Percentiles rank a stretch among this genome's conserved stretches.
These are phyloP conservation scores for Penicillium flavigenum DNA, from an alignment of 495 filamentous ascomycete genomes.

Conservation along the genomic window DNA sequence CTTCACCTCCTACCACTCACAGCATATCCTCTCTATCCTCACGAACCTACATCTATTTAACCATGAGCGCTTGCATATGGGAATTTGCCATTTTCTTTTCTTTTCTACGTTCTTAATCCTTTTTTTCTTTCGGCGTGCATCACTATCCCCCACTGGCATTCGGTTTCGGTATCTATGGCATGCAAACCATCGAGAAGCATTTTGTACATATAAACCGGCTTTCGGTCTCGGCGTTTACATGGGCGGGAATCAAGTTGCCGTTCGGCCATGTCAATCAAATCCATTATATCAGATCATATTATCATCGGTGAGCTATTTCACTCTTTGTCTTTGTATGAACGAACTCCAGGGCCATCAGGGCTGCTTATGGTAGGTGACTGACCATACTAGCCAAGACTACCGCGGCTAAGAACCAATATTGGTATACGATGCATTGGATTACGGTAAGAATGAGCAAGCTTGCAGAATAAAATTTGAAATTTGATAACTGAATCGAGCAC, in stretches of 20 bases:
- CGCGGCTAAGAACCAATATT: background rate
- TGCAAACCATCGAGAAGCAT: slow-evolving; percentile 13
- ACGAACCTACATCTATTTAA: background rate
- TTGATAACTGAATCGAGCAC: background rate
- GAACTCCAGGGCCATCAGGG: background rate
- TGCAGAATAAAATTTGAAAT: background rate
- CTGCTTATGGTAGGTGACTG: background rate
- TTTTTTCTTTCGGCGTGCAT: slow-evolving; percentile 9
- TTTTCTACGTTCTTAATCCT: background rate
- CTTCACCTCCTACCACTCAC: background rate
- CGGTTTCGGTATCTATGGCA: slow-evolving; percentile 6
- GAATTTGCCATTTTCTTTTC: background rate
- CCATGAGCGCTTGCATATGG: slow-evolving; percentile 11
- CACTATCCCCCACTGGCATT: slow-evolving; percentile 6
- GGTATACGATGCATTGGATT: background rate
- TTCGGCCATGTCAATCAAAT: background rate
- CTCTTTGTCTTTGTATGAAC: background rate
- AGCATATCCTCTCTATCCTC: background rate
- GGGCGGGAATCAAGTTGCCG: background rate
- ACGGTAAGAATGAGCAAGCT: background rate
- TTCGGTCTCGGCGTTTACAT: slow-evolving; percentile 11
- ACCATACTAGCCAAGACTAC: background rate
- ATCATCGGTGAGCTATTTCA: background rate
- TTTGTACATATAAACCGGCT: slow-evolving; percentile 13
- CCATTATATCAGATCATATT: background rate